Conservation (phyloP, 352 stramenopile species). For the Saprolegnia parasitica region DNA sequence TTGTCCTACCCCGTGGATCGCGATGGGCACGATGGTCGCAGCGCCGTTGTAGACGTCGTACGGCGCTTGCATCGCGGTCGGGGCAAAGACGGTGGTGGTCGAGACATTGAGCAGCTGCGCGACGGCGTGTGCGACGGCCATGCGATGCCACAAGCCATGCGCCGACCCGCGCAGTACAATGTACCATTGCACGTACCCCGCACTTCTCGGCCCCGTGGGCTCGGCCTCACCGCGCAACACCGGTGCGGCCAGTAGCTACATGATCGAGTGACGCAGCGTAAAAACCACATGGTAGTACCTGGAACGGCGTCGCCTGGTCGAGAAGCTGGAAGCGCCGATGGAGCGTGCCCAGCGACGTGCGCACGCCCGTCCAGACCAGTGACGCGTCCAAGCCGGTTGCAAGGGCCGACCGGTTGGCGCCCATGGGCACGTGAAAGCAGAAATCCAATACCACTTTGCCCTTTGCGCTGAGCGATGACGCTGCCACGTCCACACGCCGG, state of each 20-base stretch:
- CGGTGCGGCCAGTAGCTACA: not conserved
- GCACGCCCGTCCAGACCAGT: not conserved
- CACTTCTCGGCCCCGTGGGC: no score
- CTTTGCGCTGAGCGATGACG: not conserved
- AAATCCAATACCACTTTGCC: not conserved
- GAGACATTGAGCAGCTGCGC: not conserved
- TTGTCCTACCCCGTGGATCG: not conserved
- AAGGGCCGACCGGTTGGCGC: not conserved
- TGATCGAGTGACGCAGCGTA: not conserved
- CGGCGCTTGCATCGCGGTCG: not conserved
- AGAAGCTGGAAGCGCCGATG: slow-evolving; percentile 10
- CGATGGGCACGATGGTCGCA: slow-evolving; percentile 9
- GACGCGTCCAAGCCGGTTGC: not conserved
- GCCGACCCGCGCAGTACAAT: not conserved
- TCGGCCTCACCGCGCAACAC: not conserved
- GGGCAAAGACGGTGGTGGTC: not conserved
- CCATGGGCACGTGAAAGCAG: not conserved
- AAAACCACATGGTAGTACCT: not conserved
- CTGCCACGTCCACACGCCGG: not conserved
- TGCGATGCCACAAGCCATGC: not conserved
- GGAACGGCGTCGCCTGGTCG: slow-evolving; percentile 1
- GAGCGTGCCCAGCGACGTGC: not conserved
- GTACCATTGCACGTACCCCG: slow-evolving; percentile 8
- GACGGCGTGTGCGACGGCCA: slow-evolving; percentile 4
- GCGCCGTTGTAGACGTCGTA: not conserved